Base-by-base conservation (phyloP, 2,329 filamentous ascomycete species). In the Calonectria honghensis region DNA sequence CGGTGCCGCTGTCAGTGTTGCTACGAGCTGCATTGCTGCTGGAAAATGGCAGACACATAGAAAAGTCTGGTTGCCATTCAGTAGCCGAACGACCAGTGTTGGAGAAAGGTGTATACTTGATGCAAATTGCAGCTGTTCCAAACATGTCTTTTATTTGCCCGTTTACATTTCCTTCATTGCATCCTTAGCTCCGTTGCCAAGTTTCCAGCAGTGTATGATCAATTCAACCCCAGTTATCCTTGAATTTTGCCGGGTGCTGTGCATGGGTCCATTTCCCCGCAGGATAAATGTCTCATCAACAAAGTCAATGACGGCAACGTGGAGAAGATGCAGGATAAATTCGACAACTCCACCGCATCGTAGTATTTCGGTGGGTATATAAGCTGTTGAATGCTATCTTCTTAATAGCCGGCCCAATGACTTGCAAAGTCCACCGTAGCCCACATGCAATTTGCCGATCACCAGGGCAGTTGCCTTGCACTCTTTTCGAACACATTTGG, bases 321-420 rank as follows among this genome's bases (percentile, higher is more conserved):
- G 57, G 57, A 39, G 57, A 45, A 63, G 3, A 11, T 41, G 3
- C n/a, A 63, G 35, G 57, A 63, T 63, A 63, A 63, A 63, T 63
- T 41, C 24, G 18, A 6, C 24, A 63, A 31, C 16, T 27, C n/a
- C 57, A 41, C n/a, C 10, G 16, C 14, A 31, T 41, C 13, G 35
- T 29, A 63, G 57, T 18, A 63, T 41, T 29, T 18, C 6, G 29
- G 37, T 39, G 57, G 57, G 24, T 29, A 39, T 13, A 18, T 29
- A 39, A n/a, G 7, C 41, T 2, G 35, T 29, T 13, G n/a, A 20
- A 29, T 11, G 35, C 16, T 13, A 39, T 7, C 16, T 2, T 20
- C 45, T 31, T 41, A 41, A 29, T 63, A 63, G n/a, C 35, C 57
- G 57, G 24, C 1, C 57, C 57, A 63, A 41, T 63, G 13, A 63